Base-by-base conservation (phyloP, 805 yeast genomes). In the Yamadazyma insecticola region DNA sequence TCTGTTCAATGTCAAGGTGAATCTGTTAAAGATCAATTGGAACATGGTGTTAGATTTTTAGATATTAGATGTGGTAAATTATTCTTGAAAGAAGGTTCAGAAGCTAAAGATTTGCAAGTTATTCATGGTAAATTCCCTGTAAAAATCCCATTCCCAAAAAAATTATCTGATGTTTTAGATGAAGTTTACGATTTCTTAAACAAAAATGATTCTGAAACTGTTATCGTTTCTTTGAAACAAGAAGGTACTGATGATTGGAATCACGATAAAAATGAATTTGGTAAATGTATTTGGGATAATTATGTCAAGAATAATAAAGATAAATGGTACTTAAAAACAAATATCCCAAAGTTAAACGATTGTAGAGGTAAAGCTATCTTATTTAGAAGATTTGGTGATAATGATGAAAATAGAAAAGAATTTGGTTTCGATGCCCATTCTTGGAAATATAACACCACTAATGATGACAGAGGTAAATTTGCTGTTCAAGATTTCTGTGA, bases 51-150 rank as follows among this genome's bases (percentile, higher is more conserved):
- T n/a, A 64, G 92, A 36, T 83, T 81, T 44, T 61, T 83, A 37
- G 92, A 83, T 47, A 55, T 83, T 29, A 64, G 90, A 41, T 67
- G 71, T 3, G 81, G 85, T 2, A 72, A 72, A 45, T 70, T 75
- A 39, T 72, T 76, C 25, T 55, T 75, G 43, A 69, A 70, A 32
- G 54, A 62, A n/a, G 72, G 69, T 13, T 68, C 70, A 23, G 68
- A 61, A 3, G 65, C 66, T 25, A 69, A 72, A 39, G 76, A 77
- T 37, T 63, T 83, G 39, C 75, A 77, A 44, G 81, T 81, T 13
- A 73, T 77, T 37, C 90, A 82, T 50, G 88, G 88, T 26, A 78
- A 78, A 40, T 81, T 82, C 55, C 89, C 92, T 0, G 84, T 82
- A 24, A 71, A 70, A 32, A 57, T 81, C 25, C 70, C 78, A 18